Conservation (phyloP, 2,329 filamentous ascomycete species). For the Lecanoromycetidae sp. region DNA sequence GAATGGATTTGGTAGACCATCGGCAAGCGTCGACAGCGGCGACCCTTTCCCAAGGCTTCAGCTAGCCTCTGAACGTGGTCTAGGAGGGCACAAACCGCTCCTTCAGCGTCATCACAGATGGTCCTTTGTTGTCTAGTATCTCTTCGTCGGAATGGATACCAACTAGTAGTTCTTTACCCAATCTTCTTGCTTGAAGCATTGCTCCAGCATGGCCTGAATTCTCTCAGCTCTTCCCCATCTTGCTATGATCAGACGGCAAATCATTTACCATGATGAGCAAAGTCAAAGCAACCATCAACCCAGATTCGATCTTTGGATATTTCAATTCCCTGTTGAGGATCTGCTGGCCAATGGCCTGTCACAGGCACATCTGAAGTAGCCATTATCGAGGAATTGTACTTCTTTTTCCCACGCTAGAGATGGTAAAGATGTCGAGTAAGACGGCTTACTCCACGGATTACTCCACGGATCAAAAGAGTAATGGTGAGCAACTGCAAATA, state of each 20-base stretch:
- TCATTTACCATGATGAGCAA: conserved; percentile 76
- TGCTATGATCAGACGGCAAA: conserved; percentile 5
- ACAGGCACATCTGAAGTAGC: conserved; percentile 31
- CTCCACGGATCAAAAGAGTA: too few species aligned
- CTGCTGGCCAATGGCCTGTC: conserved; percentile 50
- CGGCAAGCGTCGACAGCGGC: conserved; percentile 88
- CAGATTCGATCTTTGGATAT: conserved; percentile 67
- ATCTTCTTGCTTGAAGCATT: conserved; percentile 86
- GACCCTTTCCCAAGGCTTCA: conserved; percentile 41
- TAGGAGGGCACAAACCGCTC: conserved; percentile 50
- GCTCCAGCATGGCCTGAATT: conserved; percentile 77
- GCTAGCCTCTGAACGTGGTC: background rate
- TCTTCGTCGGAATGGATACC: conserved; percentile 93
- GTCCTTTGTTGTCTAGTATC: conserved; percentile 93
- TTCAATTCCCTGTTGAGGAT: conserved; percentile 47
- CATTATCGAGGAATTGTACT: too few species aligned
- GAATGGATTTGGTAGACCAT: conserved; percentile 77
- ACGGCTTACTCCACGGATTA: too few species aligned
- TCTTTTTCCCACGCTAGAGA: too few species aligned
- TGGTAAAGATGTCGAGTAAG: too few species aligned
- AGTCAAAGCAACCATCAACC: conserved; percentile 99
- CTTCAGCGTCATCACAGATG: conserved; percentile 86
- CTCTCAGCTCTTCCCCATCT: conserved; percentile 9
- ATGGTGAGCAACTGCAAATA: too few species aligned
- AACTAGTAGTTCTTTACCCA: conserved; percentile 78